Conservation (phyloP, 2,329 filamentous ascomycete species). For the Thielaviopsis ethacetica region DNA sequence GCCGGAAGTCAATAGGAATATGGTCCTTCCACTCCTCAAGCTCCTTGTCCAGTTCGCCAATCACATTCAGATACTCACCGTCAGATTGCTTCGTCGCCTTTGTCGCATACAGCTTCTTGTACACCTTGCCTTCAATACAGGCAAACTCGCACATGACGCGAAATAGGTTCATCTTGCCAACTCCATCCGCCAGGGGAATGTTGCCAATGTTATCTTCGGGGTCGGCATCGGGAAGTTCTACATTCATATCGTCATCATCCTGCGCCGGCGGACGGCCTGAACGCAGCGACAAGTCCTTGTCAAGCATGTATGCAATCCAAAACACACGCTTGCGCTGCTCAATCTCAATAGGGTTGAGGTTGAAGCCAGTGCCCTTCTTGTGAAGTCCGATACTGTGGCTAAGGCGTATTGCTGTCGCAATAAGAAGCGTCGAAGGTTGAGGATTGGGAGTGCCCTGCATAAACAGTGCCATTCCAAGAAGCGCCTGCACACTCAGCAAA, state of each 20-base stretch:
- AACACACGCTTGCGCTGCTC: conserved; percentile 64
- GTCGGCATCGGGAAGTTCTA: conserved; percentile 81
- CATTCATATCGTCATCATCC: conserved; percentile 69
- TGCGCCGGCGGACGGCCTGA: conserved; percentile 44
- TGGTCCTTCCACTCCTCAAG: conserved; percentile 92
- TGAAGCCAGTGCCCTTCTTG: conserved; percentile 83
- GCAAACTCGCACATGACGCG: conserved; percentile 82
- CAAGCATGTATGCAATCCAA: conserved; percentile 49
- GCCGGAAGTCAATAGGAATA: conserved; percentile 91
- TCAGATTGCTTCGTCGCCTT: conserved; percentile 84
- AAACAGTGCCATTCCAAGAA: conserved; percentile 87
- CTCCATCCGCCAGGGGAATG: conserved; percentile 75
- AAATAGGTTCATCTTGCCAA: conserved; percentile 90
- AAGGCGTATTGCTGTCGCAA: conserved; percentile 77
- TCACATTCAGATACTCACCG: conserved; percentile 84
- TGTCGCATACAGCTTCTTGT: conserved; percentile 82
- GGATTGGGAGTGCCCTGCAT: conserved; percentile 93
- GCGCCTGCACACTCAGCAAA: conserved; percentile 80
- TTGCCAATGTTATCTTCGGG: conserved; percentile 88
- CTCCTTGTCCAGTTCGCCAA: conserved; percentile 80
- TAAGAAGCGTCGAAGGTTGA: conserved; percentile 80
- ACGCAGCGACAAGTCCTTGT: conserved; percentile 45
- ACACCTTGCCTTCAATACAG: conserved; percentile 83
- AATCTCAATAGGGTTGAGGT: conserved; percentile 81
- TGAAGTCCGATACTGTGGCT: conserved; percentile 92